Evolutionary conservation across 2,329 filamentous ascomycete genomes (phyloP), one percentile per base, ranked within the genome.

Genomic region (Didymella sp.): DNA sequence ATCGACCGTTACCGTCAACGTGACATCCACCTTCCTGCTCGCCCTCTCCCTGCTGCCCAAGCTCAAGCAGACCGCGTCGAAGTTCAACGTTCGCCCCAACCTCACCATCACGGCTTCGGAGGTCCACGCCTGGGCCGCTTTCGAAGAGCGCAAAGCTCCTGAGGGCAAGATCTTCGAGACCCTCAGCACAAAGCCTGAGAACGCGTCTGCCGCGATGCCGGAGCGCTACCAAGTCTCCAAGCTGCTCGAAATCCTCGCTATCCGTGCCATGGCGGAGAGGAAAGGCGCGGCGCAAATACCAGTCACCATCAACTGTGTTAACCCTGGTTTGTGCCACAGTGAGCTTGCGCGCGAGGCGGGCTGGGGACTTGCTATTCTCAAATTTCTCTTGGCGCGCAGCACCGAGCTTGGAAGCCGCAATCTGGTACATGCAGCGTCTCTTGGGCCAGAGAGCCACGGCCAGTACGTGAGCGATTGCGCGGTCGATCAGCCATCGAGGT

Each of bases 1-100:
- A 57, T 50, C 50, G n/a, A 79, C 74, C 0, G 61, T 87, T 11
- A 82, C 86, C 61, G 80, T 85, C 56, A 87, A 87, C 63, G 76
- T 81, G 4, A 52, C 58, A 6, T 43, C 82, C 1, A 86, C 84
- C 1, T 76, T 79, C 8, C 71, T 85, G 4, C 71, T 87, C 4
- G 80, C 77, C 0, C 49, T 84, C 2, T 66, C 83, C 2, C 71
- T 87, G 21, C 70, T 76, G 12, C 74, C 75, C 9, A 69, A 70
- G 41, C 51, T 76, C 35, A 58, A 61, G 11, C 51, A 57, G 3
- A 69, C 67, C 11, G 67, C 64, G 2, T 17, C 22, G 1, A 56
- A 56, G 21, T 63, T 59, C 51, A 54, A 59, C 35, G 59, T 52
- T 3, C 48, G 56, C 2, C 59, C 66, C 3, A 58, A 42, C 3